A percentile compares a stretch with the other conserved stretches of the same genome.
Evolutionary conservation across 2,329 filamentous ascomycete genomes (phyloP).

Genomic region (Chalara sp.): DNA sequence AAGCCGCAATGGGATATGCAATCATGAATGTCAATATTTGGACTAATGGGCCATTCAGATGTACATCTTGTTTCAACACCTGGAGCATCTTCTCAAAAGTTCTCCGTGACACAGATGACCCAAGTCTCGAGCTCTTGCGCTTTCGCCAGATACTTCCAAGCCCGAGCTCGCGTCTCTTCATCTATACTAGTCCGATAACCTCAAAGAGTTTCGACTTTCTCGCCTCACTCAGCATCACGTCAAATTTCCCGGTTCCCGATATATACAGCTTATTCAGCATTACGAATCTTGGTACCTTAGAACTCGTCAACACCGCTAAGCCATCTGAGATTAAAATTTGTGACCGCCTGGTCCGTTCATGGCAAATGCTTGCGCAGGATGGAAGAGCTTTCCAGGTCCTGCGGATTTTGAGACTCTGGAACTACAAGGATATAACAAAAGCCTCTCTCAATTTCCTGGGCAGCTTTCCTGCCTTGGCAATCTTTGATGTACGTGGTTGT

Average conservation of each 20-base stretch:
- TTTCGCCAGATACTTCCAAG: constrained; percentile 18
- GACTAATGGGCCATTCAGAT: constrained; percentile 9
- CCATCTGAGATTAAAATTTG: constrained; percentile 8
- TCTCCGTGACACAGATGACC: constrained; percentile 11
- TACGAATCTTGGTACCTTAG: constrained; percentile 24
- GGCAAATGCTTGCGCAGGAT: constrained; percentile 20
- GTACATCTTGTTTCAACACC: constrained; percentile 17
- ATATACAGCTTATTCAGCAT: constrained; percentile 25
- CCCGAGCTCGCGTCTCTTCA: constrained; percentile 16
- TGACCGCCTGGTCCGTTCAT: constrained; percentile 26
- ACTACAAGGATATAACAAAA: constrained; percentile 21
- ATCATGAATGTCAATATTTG: background rate
- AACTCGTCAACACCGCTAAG: constrained; percentile 18
- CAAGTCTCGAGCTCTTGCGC: constrained; percentile 14
- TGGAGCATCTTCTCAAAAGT: constrained; percentile 25
- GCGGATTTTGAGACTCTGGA: constrained; percentile 25
- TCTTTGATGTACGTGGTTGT: constrained; percentile 24
- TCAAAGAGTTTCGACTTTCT: constrained; percentile 26
- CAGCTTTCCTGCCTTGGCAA: constrained; percentile 22
- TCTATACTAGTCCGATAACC: constrained; percentile 21
- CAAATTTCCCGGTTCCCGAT: constrained; percentile 16
- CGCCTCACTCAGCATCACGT: constrained; percentile 24
- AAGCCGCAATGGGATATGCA: background rate
- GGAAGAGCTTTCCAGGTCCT: constrained; percentile 23
- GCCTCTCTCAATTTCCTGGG: constrained; percentile 24